These are phyloP conservation scores for Porcisia deanei DNA, from an alignment of 208 protist genomes.

Conservation along the genomic window DNA sequence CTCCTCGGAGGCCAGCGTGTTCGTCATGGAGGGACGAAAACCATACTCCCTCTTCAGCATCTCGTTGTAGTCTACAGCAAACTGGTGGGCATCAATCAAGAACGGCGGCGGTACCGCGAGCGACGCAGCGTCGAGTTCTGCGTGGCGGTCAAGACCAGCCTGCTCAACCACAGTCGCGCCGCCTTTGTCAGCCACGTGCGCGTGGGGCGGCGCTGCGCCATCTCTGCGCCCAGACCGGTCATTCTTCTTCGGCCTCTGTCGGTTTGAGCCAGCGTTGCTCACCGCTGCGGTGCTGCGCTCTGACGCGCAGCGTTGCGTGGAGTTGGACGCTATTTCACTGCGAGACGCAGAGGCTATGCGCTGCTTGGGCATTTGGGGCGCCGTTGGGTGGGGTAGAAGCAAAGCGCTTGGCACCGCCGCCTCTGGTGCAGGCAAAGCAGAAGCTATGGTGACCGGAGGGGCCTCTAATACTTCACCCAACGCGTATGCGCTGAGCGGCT, in stretches of 20 bases:
- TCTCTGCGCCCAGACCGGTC: not conserved
- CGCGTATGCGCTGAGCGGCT: conserved; percentile 55
- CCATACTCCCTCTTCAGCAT: conserved; percentile 74
- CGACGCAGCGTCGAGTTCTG: not conserved
- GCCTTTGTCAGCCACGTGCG: conserved; percentile 6
- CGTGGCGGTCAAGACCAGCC: not conserved
- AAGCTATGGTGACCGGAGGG: conserved; percentile 3
- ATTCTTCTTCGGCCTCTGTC: conserved; percentile 4
- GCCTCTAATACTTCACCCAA: conserved; percentile 66
- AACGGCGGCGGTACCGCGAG: conserved; percentile 27
- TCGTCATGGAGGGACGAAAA: conserved; percentile 53
- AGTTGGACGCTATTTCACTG: conserved; percentile 3
- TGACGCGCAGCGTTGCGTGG: conserved; percentile 12
- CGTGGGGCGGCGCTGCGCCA: not conserved
- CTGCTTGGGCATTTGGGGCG: conserved; percentile 1
- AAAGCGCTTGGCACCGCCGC: not conserved
- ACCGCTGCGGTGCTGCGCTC: conserved; percentile 8
- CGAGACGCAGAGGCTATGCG: not conserved
- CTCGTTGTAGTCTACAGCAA: conserved; percentile 76
- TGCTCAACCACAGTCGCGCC: not conserved
- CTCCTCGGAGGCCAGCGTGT: conserved; percentile 28
- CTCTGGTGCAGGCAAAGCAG: not conserved
- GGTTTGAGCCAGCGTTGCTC: conserved; percentile 5
- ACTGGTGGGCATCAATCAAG: conserved; percentile 77
- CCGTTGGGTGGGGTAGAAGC: not conserved